Evolutionary conservation across 306 rosid genomes (phyloP), one percentile per base, ranked within the genome.

Genomic region (Pterocarpus santalinus): DNA sequence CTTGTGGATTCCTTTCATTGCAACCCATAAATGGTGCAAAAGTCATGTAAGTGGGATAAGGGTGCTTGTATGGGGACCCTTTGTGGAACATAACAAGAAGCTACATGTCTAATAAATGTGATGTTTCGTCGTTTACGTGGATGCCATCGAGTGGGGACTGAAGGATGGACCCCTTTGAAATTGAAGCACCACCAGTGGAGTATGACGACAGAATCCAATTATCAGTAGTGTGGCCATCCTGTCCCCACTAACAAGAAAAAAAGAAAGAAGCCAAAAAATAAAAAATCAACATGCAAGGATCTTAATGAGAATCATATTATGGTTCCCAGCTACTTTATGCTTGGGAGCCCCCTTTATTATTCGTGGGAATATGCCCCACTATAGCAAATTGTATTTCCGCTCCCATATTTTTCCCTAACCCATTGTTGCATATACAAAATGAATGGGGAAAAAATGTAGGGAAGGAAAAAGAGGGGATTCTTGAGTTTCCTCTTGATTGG

Each of bases 121-220:
- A 33, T 75, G 64, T 80, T 74, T 84, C 57, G 87, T 84, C 74
- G 81, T 84, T 76, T 76, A 36, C 65, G 88, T 76, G 66, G 82
- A 80, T 80, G 80, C 73, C 80, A 71, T 57, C 75, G 4, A 34
- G 84, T 53, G 51, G 84, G 85, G 81, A 68, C 81, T 73, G 12
- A 56, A 5, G 73, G 11, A 78, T 57, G 81, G 81, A 34, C 70
- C 75, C 74, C 8, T 34, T 49, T 43, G 78, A 85, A 72, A 70
- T 73, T 47, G 81, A 69, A 77, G 22, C 47, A 72, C 13, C 79
- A 62, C 65, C 36, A 60, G 9, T 76, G 65, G 41, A 36, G 44
- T 47, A 75, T 53, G 88, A 85, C 78, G 60, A 61, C 75, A 15
- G 88, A 78, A 81, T 78, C 83, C 81, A 81, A 77, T 74, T 73